phyloP scores from a whole-genome alignment of 2,329 filamentous ascomycete genomes.

The Aspergillus chevalieri region DNA sequence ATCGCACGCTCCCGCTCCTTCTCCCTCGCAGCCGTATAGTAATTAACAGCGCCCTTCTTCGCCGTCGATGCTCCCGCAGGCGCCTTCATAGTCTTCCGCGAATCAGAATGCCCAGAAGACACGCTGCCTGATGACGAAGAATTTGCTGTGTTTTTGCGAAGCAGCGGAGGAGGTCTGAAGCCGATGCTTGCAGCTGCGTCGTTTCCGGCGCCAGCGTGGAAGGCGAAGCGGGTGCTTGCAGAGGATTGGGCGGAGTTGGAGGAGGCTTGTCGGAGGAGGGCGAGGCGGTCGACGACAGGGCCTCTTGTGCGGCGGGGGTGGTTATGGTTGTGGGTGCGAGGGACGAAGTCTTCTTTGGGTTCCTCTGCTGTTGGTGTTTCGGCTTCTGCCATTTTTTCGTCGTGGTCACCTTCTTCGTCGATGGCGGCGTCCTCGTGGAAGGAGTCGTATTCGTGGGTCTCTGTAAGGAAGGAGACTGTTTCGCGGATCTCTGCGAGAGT shows the following conservation, averaged over 20 bases:
- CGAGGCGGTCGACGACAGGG: conserved; percentile 40
- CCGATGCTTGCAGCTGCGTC: conserved; percentile 19
- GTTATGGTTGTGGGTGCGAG: conserved; percentile 9
- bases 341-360: conserved; percentile 19
- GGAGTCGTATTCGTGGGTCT: conserved; percentile 55
- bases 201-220: conserved; percentile 20
- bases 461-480: conserved; percentile 75
- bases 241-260: conserved; percentile 34
- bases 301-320: conserved; percentile 35
- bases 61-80: conserved; percentile 41
- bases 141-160: conserved; percentile 26
- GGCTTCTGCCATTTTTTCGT: conserved; percentile 18
- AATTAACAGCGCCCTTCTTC: conserved; percentile 57
- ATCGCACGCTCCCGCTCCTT: conserved; percentile 53
- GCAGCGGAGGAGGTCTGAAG: conserved; percentile 27
- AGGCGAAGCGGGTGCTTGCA: conserved; percentile 25
- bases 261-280: conserved; percentile 40
- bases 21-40: conserved; percentile 50
- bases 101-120: conserved; percentile 16
- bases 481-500: conserved; percentile 76
- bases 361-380: conserved; percentile 13
- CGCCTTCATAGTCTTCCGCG: conserved; percentile 15
- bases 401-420: conserved; percentile 45
- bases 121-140: conserved; percentile 23
- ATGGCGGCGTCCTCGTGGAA: conserved; percentile 48